Conservation (phyloP, 768 basidiomycete species). For the Cystofilobasidium macerans region DNA sequence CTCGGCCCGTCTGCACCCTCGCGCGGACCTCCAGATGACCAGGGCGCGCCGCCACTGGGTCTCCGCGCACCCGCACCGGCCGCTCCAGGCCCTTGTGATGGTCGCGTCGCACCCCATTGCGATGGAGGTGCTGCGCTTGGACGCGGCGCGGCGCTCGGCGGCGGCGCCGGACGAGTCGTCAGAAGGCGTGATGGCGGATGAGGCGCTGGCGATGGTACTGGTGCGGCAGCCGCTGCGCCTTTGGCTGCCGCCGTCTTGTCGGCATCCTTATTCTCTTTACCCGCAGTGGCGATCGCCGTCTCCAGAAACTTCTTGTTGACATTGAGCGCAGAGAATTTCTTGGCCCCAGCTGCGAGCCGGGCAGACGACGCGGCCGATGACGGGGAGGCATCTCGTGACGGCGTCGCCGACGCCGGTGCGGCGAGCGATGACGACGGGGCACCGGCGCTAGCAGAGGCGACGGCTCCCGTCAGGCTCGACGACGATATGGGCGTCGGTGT, state of each 20-base stretch:
- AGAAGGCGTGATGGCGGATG: conserved; percentile 62
- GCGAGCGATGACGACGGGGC: too few species aligned
- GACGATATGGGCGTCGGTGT: not conserved
- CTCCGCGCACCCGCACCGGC: not conserved
- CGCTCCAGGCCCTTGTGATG: conserved; percentile 12
- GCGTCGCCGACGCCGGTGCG: not conserved
- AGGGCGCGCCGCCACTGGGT: not conserved
- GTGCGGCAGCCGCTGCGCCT: not conserved
- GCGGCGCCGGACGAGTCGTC: conserved; percentile 44
- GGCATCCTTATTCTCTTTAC: not conserved
- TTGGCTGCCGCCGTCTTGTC: not conserved
- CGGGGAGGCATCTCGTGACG: not conserved
- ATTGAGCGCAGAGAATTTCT: conserved; percentile 79
- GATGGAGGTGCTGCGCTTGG: conserved; percentile 48
- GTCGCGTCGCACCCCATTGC: conserved; percentile 41
- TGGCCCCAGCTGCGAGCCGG: conserved; percentile 36
- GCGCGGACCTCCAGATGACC: not conserved
- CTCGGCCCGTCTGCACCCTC: not conserved
- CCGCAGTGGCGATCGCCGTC: conserved; percentile 47
- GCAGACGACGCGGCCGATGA: not conserved
- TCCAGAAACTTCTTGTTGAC: conserved; percentile 95
- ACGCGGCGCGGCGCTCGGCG: conserved; percentile 47
- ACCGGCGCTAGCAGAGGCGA: too few species aligned
- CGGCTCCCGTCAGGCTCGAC: not conserved
- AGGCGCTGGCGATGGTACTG: conserved; percentile 45